These are phyloP conservation scores for Neurospora sp. DNA, from an alignment of 495 filamentous ascomycete genomes.

Conservation along the genomic window DNA sequence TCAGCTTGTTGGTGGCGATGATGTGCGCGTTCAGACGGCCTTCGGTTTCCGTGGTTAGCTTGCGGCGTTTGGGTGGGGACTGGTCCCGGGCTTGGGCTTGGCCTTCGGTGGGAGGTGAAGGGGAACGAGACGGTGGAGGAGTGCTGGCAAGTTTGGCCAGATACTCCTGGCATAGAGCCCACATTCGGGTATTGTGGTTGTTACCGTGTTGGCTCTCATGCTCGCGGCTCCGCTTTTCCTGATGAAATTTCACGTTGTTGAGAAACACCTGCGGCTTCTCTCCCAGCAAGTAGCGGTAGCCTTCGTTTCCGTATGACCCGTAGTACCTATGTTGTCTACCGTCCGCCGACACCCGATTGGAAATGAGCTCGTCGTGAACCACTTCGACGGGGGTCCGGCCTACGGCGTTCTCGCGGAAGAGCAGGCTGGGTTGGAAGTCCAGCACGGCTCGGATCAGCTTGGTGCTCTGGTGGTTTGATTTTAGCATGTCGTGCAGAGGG, in stretches of 20 bases:
- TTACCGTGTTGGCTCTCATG: not conserved
- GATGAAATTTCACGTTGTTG: not conserved
- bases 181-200: not conserved
- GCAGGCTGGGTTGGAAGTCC: constrained; percentile 42
- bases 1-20: not conserved
- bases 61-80: not conserved
- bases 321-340: not conserved
- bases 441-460: constrained; percentile 39
- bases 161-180: not conserved
- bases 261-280: not conserved
- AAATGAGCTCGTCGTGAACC: constrained; percentile 42
- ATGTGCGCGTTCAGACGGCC: not conserved
- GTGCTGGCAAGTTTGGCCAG: not conserved
- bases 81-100: not conserved
- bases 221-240: not conserved
- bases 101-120: not conserved
- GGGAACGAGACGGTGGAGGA: not conserved
- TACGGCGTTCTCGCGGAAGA: constrained; percentile 59
- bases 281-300: not conserved
- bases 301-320: not conserved
- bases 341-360: constrained; percentile 2
- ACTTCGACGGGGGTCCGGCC: constrained; percentile 60
- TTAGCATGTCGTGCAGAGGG: constrained; percentile 47
- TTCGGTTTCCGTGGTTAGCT: not conserved
- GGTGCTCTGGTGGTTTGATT: constrained; percentile 5